Evolutionary conservation across 2,329 filamentous ascomycete species (phyloP).

Genomic region (Emmonsiellopsis sp.): DNA sequence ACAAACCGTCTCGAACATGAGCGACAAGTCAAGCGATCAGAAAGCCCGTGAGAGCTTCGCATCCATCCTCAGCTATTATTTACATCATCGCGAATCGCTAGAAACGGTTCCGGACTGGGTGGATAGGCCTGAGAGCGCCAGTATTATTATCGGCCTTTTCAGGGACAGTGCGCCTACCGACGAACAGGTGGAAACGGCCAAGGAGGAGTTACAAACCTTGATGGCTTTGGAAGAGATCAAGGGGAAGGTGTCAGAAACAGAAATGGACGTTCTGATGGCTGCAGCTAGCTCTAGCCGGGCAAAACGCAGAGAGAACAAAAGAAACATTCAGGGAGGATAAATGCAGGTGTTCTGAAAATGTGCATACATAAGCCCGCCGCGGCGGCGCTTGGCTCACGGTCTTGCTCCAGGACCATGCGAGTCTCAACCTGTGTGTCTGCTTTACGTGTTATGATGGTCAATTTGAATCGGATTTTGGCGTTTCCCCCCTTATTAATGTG

Average conservation of each 20-base stretch:
- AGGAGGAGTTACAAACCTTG: background rate
- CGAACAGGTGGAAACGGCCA: background rate
- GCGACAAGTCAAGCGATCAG: background rate
- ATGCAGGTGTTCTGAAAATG: too few species aligned
- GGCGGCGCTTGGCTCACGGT: too few species aligned
- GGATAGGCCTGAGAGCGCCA: background rate
- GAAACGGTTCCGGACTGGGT: background rate
- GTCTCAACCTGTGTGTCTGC: too few species aligned
- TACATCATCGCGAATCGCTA: background rate
- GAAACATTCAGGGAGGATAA: too few species aligned
- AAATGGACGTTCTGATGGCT: background rate
- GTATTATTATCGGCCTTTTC: background rate
- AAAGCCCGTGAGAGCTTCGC: slow-evolving; percentile 4
- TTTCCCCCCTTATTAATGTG: too few species aligned
- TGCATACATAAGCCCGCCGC: too few species aligned
- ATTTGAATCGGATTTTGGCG: too few species aligned
- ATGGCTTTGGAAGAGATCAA: background rate
- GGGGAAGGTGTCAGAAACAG: background rate
- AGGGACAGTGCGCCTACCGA: background rate
- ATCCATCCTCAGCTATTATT: slow-evolving; percentile 1
- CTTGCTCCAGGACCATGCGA: too few species aligned
- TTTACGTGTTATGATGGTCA: too few species aligned
- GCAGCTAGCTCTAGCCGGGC: background rate
- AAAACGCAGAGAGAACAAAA: background rate
- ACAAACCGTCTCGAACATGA: background rate